Conservation (phyloP, 2,329 filamentous ascomycete genomes). For the Myriangium duriaei region DNA sequence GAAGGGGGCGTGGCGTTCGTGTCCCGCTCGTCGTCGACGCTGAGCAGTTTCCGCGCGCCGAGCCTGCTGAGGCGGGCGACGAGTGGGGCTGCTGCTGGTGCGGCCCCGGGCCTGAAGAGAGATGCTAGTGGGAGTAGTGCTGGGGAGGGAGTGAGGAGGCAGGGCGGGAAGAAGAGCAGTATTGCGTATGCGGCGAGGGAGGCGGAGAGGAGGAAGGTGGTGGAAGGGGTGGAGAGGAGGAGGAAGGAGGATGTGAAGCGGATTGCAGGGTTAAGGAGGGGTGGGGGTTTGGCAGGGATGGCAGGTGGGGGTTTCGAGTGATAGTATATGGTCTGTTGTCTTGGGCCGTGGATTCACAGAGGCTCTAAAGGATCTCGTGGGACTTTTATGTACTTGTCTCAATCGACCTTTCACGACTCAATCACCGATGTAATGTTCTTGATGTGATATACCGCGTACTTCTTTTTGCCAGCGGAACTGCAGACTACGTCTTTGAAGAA, state of each 20-base stretch:
- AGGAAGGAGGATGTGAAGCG: conserved; percentile 36
- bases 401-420: too few species aligned
- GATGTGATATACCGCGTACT: too few species aligned
- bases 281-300: conserved; percentile 25
- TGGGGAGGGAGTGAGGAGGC: conserved; percentile 28
- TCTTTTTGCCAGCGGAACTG: too few species aligned
- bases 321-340: too few species aligned
- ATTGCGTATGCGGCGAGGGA: conserved; percentile 49
- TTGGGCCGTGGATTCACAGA: too few species aligned
- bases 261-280: conserved; percentile 30
- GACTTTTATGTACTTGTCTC: too few species aligned
- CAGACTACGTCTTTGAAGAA: too few species aligned
- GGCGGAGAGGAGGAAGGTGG: conserved; percentile 38
- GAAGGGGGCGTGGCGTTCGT: conserved; percentile 44
- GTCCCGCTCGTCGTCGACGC: conserved; percentile 1
- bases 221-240: conserved; percentile 40
- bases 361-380: too few species aligned
- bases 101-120: conserved; percentile 12
- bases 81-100: conserved; percentile 28
- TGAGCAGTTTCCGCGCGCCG: conserved; percentile 50
- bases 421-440: too few species aligned
- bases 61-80: conserved; percentile 62
- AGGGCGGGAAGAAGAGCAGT: conserved; percentile 45
- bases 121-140: conserved; percentile 19
- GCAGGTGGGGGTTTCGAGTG: conserved; percentile 31